Percentiles rank a stretch among this genome's conserved stretches.
These are phyloP conservation scores for Blepharisma undulans DNA, from an alignment of 169 alveolate genomes.

Conservation along the genomic window DNA sequence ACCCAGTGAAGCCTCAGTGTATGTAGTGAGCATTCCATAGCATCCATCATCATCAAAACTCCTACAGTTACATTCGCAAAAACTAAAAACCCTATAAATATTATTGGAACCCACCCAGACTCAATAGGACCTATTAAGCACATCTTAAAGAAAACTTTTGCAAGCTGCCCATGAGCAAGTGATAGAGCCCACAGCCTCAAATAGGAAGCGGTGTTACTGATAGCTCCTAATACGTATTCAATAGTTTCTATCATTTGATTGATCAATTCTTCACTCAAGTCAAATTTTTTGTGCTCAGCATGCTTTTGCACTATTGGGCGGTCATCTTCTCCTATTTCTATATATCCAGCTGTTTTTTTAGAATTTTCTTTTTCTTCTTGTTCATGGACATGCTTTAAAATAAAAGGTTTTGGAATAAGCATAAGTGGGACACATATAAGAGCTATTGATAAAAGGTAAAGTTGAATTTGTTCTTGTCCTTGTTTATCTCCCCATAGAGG, in stretches of 20 bases:
- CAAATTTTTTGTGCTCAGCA: constrained; percentile 62
- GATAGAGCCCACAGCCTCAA: constrained; percentile 99
- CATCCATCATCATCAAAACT: constrained; percentile 98
- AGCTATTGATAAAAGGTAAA: constrained; percentile 79
- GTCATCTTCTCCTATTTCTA: constrained; percentile 1
- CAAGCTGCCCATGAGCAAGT: constrained; percentile 92
- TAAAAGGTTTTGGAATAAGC: constrained; percentile 95
- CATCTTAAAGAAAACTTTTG: constrained; percentile 57
- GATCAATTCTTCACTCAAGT: constrained; percentile 80
- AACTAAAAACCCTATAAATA: constrained; percentile 76
- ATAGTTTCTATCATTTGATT: constrained; percentile 98
- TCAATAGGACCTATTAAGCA: constrained; percentile 4
- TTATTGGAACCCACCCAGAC: constrained; percentile 29
- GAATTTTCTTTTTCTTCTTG: constrained; percentile 44
- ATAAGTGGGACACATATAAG: constrained; percentile 92
- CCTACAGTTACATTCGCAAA: constrained; percentile 94
- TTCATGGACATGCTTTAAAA: constrained; percentile 55
- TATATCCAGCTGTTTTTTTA: constrained; percentile 48
- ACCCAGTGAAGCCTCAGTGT: constrained; percentile 99
- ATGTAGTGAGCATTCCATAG: constrained; percentile 98
- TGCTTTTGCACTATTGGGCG: constrained; percentile 33
- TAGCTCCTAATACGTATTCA: constrained; percentile 97
- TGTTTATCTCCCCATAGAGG: constrained; percentile 69
- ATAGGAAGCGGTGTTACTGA: constrained; percentile 99
- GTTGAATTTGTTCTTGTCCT: constrained; percentile 82